These are phyloP conservation scores for Hypoxylon fuscum DNA, from an alignment of 495 filamentous ascomycete species.

Conservation along the genomic window DNA sequence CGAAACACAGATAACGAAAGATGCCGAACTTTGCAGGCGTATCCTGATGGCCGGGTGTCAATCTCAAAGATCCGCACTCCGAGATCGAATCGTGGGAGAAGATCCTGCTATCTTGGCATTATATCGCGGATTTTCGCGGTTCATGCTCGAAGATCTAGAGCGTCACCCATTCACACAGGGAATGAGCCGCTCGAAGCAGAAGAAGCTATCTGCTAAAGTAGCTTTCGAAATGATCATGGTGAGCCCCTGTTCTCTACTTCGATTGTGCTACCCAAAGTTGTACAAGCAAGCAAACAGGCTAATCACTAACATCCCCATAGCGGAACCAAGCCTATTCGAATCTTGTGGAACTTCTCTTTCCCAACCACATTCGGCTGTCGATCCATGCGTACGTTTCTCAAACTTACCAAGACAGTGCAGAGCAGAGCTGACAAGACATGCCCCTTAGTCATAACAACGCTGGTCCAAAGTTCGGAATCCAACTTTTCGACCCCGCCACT, in stretches of 20 bases:
- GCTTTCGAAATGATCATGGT: constrained; percentile 50
- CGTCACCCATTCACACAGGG: constrained; percentile 35
- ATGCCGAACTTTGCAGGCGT: constrained; percentile 49
- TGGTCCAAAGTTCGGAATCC: constrained; percentile 55
- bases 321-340: constrained; percentile 55
- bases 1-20: constrained; percentile 41
- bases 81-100: constrained; percentile 46
- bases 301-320: constrained; percentile 4
- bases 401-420: neutral
- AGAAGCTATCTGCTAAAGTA: constrained; percentile 46
- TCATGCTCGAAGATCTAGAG: constrained; percentile 58
- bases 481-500: constrained; percentile 43
- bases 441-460: constrained; percentile 45
- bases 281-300: constrained; percentile 1
- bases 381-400: constrained; percentile 47
- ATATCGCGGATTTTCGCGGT: constrained; percentile 56
- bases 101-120: constrained; percentile 48
- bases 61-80: constrained; percentile 37
- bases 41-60: constrained; percentile 49
- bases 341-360: constrained; percentile 50
- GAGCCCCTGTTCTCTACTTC: neutral
- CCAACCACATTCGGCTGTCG: constrained; percentile 49
- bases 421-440: constrained; percentile 6
- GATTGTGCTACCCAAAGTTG: neutral
- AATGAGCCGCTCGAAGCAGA: constrained; percentile 42